phyloP scores from a whole-genome alignment of 108 stramenopile genomes.

The Thalassiosira profunda region DNA sequence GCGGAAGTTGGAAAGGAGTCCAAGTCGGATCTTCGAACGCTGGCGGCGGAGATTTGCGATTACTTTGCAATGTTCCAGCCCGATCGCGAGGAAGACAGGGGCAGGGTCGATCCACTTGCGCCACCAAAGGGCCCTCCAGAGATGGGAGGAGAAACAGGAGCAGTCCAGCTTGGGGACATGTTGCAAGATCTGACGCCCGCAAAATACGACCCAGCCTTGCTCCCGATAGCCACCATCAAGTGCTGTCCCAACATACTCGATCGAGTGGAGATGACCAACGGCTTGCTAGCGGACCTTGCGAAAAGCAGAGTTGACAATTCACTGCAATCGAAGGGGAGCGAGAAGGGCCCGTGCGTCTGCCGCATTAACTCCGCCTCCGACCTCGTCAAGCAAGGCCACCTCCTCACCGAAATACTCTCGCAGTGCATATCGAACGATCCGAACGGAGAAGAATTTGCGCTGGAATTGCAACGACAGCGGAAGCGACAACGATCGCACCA shows the following conservation, averaged over 20 bases:
- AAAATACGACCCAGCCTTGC: slow-evolving; percentile 29
- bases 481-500: slow-evolving; percentile 30
- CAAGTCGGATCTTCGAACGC: background rate
- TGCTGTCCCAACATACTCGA: slow-evolving; percentile 40
- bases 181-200: no score
- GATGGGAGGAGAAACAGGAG: no score
- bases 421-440: slow-evolving; percentile 45
- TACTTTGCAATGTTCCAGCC: slow-evolving; percentile 43
- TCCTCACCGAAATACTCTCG: slow-evolving; percentile 38
- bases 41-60: slow-evolving; percentile 6
- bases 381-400: slow-evolving; percentile 24
- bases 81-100: slow-evolving; percentile 4
- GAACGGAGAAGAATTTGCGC: slow-evolving; percentile 21
- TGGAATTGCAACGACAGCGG: slow-evolving; percentile 20
- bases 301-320: background rate
- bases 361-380: slow-evolving; percentile 21
- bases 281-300: slow-evolving; percentile 21
- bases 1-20: background rate
- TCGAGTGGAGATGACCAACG: slow-evolving; percentile 19
- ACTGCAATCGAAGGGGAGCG: no score
- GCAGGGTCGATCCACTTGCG: no score
- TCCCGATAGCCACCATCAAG: slow-evolving; percentile 38
- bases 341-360: no score
- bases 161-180: no score
- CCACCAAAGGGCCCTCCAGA: no score